Evolutionary conservation across 176 grass and related monocot species (phyloP), one percentile per base, ranked within the genome.

Genomic region (maize (Zea mays)): DNA sequence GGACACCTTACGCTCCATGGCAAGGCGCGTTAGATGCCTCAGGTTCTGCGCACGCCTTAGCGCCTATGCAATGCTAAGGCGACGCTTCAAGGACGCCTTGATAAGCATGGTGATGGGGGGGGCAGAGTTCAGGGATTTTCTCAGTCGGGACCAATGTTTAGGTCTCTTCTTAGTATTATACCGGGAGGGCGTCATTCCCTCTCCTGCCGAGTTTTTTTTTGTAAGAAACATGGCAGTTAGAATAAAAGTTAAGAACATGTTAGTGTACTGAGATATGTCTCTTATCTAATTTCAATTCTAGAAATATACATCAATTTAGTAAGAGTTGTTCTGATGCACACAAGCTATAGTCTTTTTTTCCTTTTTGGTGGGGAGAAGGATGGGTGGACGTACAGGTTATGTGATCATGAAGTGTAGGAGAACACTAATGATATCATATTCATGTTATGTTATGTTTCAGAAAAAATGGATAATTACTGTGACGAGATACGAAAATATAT

Each of bases 401-500:
- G 21, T 62, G 35, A 44, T 41, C 68, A 78, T 78, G 74, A 83
- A 46, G 43, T 37, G 41, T 33, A 41, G 49, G 6, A 81, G 11
- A 52, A 78, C 17, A 54, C 45, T 42, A 73, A 73, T 54, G 21
- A 12, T 74, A 21, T 74, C 21, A 62, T 21, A 45, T 54, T 36
- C 37, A 67, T 79, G 15, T 8, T 43, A 67, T 79, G 15, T 8
- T 43, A 83, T 68, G 11, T 19, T 39, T 62, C 9, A 69, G 34
- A 77, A 73, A 7, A 58, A 34, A 40, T 39, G 48, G 15, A 56
- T 40, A 40, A 65, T 35, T 72, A 72, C 39, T 73, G 14, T 37
- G 62, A 83, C 19, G 40, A 68, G 68, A 48, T 15, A 43, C 20
- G 16, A 47, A 20, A 65, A 59, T 81, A 17, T 45, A 80, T 73